phyloP scores from a whole-genome alignment of 139 green algal genomes.

The Coccomyxa sp. region DNA sequence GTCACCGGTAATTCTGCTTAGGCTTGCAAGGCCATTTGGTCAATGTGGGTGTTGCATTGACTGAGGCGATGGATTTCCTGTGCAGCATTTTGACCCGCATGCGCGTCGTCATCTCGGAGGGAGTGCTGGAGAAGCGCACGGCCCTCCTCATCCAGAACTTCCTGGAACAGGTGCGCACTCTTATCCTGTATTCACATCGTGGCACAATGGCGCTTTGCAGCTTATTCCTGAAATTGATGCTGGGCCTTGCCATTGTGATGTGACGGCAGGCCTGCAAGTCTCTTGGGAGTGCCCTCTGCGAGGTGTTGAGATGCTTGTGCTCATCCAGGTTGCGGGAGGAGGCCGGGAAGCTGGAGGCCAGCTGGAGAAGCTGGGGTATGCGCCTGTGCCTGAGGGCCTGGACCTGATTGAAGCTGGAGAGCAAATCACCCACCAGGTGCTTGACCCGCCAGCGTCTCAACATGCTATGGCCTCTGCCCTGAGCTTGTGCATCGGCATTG shows the following conservation, averaged over 20 bases:
- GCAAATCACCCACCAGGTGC: constrained; percentile 93
- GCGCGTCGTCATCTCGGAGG: neutral
- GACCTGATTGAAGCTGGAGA: constrained; percentile 94
- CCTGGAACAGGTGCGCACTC: neutral
- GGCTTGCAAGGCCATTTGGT: too few relatives aligned
- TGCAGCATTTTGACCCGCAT: too few relatives aligned
- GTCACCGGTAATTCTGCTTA: too few relatives aligned
- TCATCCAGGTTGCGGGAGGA: neutral
- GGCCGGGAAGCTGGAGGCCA: neutral
- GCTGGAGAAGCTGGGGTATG: constrained; percentile 34
- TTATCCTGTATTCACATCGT: neutral
- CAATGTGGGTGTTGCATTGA: too few relatives aligned
- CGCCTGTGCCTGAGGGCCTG: constrained; percentile 67
- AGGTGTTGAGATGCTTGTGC: neutral
- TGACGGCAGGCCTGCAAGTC: neutral
- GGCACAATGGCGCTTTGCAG: neutral
- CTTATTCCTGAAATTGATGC: neutral
- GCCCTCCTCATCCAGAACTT: constrained; percentile 89
- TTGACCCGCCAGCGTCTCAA: too few relatives aligned
- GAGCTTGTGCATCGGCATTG: too few relatives aligned
- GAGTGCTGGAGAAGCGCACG: constrained; percentile 68
- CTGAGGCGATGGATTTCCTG: too few relatives aligned
- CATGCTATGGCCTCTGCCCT: too few relatives aligned
- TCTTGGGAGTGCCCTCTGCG: neutral
- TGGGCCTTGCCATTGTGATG: neutral